Base-by-base conservation (phyloP, 2,329 filamentous ascomycete species). In the Lizonia empirigonia region DNA sequence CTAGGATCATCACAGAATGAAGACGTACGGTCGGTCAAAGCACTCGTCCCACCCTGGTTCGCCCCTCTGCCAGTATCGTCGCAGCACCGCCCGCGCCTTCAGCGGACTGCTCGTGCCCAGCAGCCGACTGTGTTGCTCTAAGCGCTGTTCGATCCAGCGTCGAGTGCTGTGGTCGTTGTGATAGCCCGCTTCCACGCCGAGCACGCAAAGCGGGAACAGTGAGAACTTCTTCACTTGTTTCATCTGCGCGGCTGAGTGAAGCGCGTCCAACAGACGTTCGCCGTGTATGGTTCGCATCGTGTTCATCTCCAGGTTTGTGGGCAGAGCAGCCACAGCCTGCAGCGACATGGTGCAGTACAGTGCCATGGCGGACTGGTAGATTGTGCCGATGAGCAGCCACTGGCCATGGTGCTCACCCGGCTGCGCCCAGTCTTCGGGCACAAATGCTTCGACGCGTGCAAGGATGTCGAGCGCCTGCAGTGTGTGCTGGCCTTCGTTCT, bases 281-380 rank as follows among this genome's bases (percentile, higher is more conserved):
- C 56, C 62, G 15, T 68, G 54, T 4, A 38, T 23, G 8, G 50
- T 36, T 23, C 63, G 60, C 32, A 52, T 63, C 1, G 45, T 37
- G 19, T 55, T 46, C 50, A 65, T 59, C 12, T 59, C 46, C n/a
- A 60, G 22, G 10, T 40, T 56, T 9, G 24, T 38, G 5, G 65
- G 60, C 8, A 70, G 41, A 13, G 64, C 35, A 13, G 48, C 55
- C 4, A 69, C 48, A 0, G 59, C 56, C 22, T 67, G 60, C 4
- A 70, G 35, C 1, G 68, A 65, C 51, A 62, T 62, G 23, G 63
- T 69, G 38, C 60, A 64, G 51, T 67, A 72, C 1, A 72, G 41
- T 1, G 60, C 61, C 9, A 65, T 29, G 0, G 67, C 55, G 3
- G 62, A 55, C 37, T 69, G 62, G 32, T 62, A 67, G 2, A 68